A percentile compares a stretch with the other conserved stretches of the same genome.
phyloP scores from a whole-genome alignment of 352 stramenopile genomes.

The Saprolegnia diclina region DNA sequence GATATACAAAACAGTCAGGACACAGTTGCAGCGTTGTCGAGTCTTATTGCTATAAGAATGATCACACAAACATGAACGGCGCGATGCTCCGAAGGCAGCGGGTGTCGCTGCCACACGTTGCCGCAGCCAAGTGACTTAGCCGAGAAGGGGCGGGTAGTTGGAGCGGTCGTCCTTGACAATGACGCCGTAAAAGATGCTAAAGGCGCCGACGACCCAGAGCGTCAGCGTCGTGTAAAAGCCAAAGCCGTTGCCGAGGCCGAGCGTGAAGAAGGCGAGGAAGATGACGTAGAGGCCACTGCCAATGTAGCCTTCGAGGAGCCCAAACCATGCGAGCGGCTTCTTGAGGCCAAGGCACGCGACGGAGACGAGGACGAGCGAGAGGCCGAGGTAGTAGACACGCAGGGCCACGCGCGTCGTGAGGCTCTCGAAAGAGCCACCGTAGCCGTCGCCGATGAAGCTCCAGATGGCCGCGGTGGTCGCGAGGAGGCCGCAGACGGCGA shows the following conservation, averaged over 20 bases:
- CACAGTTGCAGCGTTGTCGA: no score
- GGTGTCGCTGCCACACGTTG: no score
- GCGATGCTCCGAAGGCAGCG: no score
- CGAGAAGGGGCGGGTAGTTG: conserved; percentile 20
- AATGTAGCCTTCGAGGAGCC: conserved; percentile 15
- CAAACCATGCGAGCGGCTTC: conserved; percentile 25
- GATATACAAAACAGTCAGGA: no score
- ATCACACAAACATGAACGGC: no score
- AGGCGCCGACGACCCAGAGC: conserved; percentile 4
- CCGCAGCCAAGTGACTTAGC: neutral
- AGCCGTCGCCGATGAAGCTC: conserved; percentile 16
- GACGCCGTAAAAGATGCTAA: conserved; percentile 20
- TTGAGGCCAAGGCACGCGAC: conserved; percentile 2
- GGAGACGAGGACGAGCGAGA: conserved; percentile 9
- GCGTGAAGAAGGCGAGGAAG: conserved; percentile 24
- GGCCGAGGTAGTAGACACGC: conserved; percentile 16
- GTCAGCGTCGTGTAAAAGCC: conserved; percentile 11
- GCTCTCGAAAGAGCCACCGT: conserved; percentile 1
- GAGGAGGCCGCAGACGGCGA: conserved; percentile 15
- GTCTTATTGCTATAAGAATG: no score
- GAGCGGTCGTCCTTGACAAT: conserved; percentile 18
- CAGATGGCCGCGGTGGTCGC: conserved; percentile 14
- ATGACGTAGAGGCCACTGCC: conserved; percentile 18
- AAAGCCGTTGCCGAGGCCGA: conserved; percentile 13
- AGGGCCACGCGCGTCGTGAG: conserved; percentile 3